Conservation (phyloP, 1,284 basidiomycete species). For the Ceratobasidium sp. region DNA sequence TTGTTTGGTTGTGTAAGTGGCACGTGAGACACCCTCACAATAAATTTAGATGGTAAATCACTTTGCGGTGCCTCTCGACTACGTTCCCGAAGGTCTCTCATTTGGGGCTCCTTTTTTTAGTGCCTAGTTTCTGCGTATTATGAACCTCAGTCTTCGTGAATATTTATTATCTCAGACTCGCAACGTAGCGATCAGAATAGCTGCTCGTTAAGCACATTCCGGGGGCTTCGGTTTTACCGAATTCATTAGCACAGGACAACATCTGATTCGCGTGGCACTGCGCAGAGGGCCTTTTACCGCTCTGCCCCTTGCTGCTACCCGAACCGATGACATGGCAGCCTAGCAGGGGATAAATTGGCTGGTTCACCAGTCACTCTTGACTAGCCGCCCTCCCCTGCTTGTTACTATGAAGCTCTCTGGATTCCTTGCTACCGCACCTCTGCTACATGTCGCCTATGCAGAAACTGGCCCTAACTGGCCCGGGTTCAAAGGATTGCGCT, state of each 20-base stretch:
- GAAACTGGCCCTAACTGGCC: constrained; percentile 29
- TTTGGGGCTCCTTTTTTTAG: too few relatives aligned
- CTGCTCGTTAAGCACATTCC: neutral
- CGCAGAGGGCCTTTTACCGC: neutral
- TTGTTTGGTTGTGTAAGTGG: too few relatives aligned
- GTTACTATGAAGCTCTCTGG: constrained; percentile 21
- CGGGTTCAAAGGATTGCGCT: constrained; percentile 29
- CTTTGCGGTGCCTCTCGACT: too few relatives aligned
- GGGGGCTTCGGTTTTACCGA: constrained; percentile 31
- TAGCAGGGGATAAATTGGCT: neutral
- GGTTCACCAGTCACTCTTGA: neutral
- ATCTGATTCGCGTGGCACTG: constrained; percentile 1
- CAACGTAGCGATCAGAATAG: neutral
- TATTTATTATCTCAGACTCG: neutral
- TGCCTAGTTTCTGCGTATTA: too few relatives aligned
- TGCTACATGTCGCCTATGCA: constrained; percentile 17
- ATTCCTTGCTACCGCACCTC: neutral
- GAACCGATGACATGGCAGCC: neutral
- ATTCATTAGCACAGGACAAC: constrained; percentile 22
- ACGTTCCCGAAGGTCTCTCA: too few relatives aligned
- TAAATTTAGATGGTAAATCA: too few relatives aligned
- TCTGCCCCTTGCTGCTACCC: neutral
- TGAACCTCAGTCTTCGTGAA: too few relatives aligned
- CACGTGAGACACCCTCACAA: too few relatives aligned
- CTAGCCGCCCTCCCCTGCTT: neutral